Percentiles rank a stretch among this genome's conserved stretches.
These are phyloP conservation scores for Botrytis tulipae DNA, from an alignment of 2,329 filamentous ascomycete species.

Conservation along the genomic window DNA sequence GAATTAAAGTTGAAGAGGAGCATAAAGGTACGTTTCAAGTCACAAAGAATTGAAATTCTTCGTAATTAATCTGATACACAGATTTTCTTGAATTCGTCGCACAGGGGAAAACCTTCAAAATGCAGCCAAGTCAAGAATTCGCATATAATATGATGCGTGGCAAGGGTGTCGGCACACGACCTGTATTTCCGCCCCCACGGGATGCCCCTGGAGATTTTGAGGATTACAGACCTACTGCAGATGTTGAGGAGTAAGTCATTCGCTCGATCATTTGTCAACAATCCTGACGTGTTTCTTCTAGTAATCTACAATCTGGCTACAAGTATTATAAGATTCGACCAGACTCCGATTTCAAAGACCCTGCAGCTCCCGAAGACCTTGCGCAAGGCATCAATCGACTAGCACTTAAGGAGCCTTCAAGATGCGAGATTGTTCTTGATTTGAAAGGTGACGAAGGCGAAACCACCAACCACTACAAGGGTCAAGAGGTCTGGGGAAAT, in stretches of 20 bases:
- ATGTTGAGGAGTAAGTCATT: conserved; percentile 5
- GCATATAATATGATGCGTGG: conserved; percentile 20
- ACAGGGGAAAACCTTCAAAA: background rate
- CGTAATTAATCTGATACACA: background rate
- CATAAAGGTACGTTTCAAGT: conserved; percentile 15
- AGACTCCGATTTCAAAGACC: background rate
- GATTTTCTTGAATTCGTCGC: conserved; percentile 16
- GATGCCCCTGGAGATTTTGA: background rate
- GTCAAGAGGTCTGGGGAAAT: conserved; percentile 28
- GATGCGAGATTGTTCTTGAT: conserved; percentile 13
- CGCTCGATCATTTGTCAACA: background rate
- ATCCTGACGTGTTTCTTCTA: background rate
- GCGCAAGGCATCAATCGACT: background rate
- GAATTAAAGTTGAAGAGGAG: conserved; percentile 4
- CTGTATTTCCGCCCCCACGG: conserved; percentile 10
- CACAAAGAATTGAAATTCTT: background rate
- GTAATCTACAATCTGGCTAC: conserved; percentile 12
- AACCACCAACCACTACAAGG: conserved; percentile 29
- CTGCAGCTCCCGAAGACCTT: background rate
- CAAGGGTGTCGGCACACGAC: conserved; percentile 6
- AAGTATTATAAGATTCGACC: conserved; percentile 9
- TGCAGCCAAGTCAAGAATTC: conserved; percentile 13
- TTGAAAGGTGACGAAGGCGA: conserved; percentile 10
- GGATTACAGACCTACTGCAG: background rate
- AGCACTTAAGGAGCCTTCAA: background rate